Base-by-base conservation (phyloP, 2,329 filamentous ascomycete species). In the Fusarium subglutinans region DNA sequence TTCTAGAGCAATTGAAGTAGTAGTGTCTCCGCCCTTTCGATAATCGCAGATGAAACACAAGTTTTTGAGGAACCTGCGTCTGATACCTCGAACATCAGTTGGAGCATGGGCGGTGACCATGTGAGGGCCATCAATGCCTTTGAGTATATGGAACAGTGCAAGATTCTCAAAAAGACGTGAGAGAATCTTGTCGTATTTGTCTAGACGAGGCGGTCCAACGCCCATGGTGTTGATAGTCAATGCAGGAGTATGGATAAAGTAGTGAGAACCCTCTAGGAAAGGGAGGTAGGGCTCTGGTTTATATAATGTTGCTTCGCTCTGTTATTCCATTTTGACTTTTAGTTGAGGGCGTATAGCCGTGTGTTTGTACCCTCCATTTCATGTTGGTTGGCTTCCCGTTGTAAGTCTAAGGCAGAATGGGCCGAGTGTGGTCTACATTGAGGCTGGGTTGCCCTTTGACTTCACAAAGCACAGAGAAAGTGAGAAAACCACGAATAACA, bases 11-110 rank as follows among this genome's bases (percentile, higher is more conserved):
- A 88, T 82, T 1, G 87, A 82, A 1, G 86, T 84, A n/a, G 83
- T 84, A 1, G 82, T 82, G 6, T 78, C 71, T 6, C 86, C 87
- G 1, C 86, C 86, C 69, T 86, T 87, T 1, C 78, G 70, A 54
- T 82, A 82, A 62, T 87, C 86, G 68, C 85, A 87, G 12, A 88
- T 71, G 71, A 83, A 86, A 14, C 84, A 80, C 4, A 88, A 74
- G 35, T 83, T 82, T 8, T 81, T 77, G 2, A 85, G 77, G 33
- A 87, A 83, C 5, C 80, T 71, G 8, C 72, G 75, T 12, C 74
- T 47, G 11, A 48, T 55, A 20, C 63, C 63, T 15, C 60, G 53
- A n/a, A 66, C 12, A 24, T 43, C 60, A 7, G 63, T 43, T 4
- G 57, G 51, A 20, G 41, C 35, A 45, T 66, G 30, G 14, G 30